Evolutionary conservation across 495 filamentous ascomycete species (phyloP), one percentile per base, ranked within the genome.

Genomic region (Trichoderma reesei): DNA sequence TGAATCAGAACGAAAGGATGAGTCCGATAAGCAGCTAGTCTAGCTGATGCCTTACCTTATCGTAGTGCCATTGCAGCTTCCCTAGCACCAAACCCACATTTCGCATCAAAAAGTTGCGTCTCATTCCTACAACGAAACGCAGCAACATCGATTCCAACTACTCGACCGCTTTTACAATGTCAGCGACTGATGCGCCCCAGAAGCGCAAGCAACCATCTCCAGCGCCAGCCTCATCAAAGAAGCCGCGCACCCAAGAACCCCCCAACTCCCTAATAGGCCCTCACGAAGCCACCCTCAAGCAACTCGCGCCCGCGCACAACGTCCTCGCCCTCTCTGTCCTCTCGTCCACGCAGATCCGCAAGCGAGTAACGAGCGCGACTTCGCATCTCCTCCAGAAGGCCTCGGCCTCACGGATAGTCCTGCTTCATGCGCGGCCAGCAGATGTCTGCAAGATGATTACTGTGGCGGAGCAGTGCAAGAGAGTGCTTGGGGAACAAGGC

Each of bases 381-480:
- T 68, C 70, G 13, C 72, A 80, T 63, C 74, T 81, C 3, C 61
- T 63, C 31, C 20, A 31, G 41, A 34, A 46, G 64, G 68, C 41
- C 73, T 71, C 41, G 0, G 72, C 69, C 5, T 56, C 51, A 3
- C 51, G 51, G 10, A 69, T 74, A 11, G 72, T 76, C 3, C 68
- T 82, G 11, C 68, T 89, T 16, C 77, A 79, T 65, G 83, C 85
- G 33, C 83, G 82, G 67, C 77, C 78, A 6, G 62, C 68, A 5
- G 76, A 76, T 2, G 77, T 82, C 8, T 72, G 75, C 66, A 91
- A 90, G 70, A 75, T 87, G 61, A 80, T 89, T 64, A 84, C 81
- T 14, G 78, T 90, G 31, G 78, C 80, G 37, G 88, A 90, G 72
- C 83, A 90, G 16, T 76, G 82, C 13, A 87, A 87, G 67, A 75